Percentiles rank a stretch among this genome's conserved stretches.
These are phyloP conservation scores for Naganishia albida DNA, from an alignment of 1,284 basidiomycete genomes.

Conservation along the genomic window DNA sequence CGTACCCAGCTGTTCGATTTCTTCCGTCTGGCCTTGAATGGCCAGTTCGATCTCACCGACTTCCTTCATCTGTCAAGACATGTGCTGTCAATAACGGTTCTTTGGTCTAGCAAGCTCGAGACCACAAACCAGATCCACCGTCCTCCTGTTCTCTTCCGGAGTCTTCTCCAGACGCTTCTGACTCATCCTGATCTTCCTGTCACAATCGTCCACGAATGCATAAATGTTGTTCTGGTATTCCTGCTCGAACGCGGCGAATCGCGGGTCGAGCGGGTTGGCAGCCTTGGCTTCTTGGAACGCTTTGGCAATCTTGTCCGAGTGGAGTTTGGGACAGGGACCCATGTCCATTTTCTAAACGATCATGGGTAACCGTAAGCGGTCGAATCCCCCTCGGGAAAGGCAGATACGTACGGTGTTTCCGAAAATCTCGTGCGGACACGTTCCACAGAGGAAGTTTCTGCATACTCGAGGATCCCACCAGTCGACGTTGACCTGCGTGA, in stretches of 20 bases:
- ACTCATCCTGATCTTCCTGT: slow-evolving; percentile 88
- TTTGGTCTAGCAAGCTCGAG: not conserved
- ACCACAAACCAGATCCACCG: slow-evolving; percentile 78
- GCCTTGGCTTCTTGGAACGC: slow-evolving; percentile 73
- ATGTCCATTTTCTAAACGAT: slow-evolving; percentile 93
- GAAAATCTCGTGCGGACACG: slow-evolving; percentile 95
- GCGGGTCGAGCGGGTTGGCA: slow-evolving; percentile 74
- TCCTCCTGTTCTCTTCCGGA: slow-evolving; percentile 98
- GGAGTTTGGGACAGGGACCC: slow-evolving; percentile 94
- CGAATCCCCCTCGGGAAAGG: not conserved
- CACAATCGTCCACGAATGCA: slow-evolving; percentile 95
- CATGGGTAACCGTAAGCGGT: too few relatives aligned
- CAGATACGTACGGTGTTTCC: slow-evolving; percentile 84
- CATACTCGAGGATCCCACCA: slow-evolving; percentile 99
- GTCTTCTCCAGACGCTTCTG: slow-evolving; percentile 97
- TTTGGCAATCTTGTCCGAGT: slow-evolving; percentile 90
- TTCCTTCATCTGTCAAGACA: slow-evolving; percentile 79
- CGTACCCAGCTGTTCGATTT: slow-evolving; percentile 89
- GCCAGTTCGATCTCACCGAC: slow-evolving; percentile 99
- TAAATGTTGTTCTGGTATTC: slow-evolving; percentile 96
- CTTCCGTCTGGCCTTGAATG: slow-evolving; percentile 96
- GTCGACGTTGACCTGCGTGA: slow-evolving; percentile 84
- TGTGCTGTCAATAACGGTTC: not conserved
- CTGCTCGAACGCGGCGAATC: slow-evolving; percentile 80
- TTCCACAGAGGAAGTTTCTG: slow-evolving; percentile 95